A percentile compares a stretch with the other conserved stretches of the same genome.
Conservation (phyloP, 768 basidiomycete genomes). For the Thelephora ganbajun region DNA sequence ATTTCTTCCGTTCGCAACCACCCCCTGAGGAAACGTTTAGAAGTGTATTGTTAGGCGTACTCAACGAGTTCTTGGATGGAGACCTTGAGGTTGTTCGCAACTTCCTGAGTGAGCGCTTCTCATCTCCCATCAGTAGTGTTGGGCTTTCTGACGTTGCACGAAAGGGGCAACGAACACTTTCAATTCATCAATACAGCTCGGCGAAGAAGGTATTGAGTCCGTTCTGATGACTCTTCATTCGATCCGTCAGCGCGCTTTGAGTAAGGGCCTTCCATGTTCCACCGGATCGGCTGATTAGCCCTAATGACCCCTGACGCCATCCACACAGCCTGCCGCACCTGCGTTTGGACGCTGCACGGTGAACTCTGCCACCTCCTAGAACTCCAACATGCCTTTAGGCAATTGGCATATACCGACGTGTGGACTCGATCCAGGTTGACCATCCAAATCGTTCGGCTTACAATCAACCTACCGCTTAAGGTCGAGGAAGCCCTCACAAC, state of each 20-base stretch:
- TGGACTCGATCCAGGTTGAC: constrained; percentile 62
- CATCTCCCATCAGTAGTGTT: neutral
- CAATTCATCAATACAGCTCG: constrained; percentile 63
- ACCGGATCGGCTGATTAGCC: neutral
- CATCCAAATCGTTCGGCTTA: constrained; percentile 65
- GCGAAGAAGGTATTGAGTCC: constrained; percentile 66
- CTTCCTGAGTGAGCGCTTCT: constrained; percentile 42
- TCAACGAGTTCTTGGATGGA: constrained; percentile 75
- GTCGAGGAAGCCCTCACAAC: constrained; percentile 55
- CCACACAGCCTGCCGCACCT: constrained; percentile 54
- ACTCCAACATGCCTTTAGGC: constrained; percentile 62
- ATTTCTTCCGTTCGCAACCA: constrained; percentile 40
- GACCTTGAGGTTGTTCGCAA: constrained; percentile 77
- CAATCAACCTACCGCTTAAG: constrained; percentile 58
- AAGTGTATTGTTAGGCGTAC: constrained; percentile 56
- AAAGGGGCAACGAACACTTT: constrained; percentile 66
- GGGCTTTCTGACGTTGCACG: neutral
- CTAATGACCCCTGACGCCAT: neutral
- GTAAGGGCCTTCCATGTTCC: constrained; percentile 29
- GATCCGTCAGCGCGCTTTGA: constrained; percentile 62
- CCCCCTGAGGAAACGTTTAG: constrained; percentile 64
- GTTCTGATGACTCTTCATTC: constrained; percentile 57
- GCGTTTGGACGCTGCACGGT: constrained; percentile 57
- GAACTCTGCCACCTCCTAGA: constrained; percentile 72
- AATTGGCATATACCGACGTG: constrained; percentile 67